Conservation (phyloP, 148 eudicot species). For the Dysphania ambrosioides region DNA sequence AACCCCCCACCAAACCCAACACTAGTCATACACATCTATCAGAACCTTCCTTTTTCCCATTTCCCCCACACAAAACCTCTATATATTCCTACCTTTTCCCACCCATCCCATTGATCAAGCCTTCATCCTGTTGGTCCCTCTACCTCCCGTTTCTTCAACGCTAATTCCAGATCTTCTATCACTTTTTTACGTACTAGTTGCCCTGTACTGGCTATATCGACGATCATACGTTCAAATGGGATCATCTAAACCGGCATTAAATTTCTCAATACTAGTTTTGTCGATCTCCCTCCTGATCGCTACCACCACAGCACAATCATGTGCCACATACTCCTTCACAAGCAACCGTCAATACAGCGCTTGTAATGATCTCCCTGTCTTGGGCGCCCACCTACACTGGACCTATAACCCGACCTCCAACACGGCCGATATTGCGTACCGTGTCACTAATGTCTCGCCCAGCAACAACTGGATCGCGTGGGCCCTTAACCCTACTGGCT, state of each 20-base stretch:
- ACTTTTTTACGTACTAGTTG: background rate
- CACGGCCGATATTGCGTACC: conserved; percentile 64
- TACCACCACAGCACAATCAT: conserved; percentile 25
- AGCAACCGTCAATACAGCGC: conserved; percentile 35
- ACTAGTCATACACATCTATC: background rate
- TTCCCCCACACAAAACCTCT: background rate
- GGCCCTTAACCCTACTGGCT: conserved; percentile 47
- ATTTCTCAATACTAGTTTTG: conserved; percentile 13
- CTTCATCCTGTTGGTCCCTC: background rate
- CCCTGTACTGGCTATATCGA: background rate
- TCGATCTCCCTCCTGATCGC: conserved; percentile 15
- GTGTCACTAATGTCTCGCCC: conserved; percentile 40
- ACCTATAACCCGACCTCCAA: conserved; percentile 42
- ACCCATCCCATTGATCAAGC: background rate
- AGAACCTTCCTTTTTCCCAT: conserved; percentile 24
- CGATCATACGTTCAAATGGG: background rate
- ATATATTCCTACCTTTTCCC: conserved; percentile 5
- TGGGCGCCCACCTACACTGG: conserved; percentile 58
- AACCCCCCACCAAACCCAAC: conserved; percentile 17
- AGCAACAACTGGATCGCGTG: conserved; percentile 66
- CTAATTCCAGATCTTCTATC: no score
- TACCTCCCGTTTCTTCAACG: background rate
- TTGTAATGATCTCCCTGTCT: conserved; percentile 47
- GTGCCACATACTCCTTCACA: conserved; percentile 35
- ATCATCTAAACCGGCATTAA: background rate